These are phyloP conservation scores for Pythium plurisporium DNA, from an alignment of 352 stramenopile species.

Conservation along the genomic window DNA sequence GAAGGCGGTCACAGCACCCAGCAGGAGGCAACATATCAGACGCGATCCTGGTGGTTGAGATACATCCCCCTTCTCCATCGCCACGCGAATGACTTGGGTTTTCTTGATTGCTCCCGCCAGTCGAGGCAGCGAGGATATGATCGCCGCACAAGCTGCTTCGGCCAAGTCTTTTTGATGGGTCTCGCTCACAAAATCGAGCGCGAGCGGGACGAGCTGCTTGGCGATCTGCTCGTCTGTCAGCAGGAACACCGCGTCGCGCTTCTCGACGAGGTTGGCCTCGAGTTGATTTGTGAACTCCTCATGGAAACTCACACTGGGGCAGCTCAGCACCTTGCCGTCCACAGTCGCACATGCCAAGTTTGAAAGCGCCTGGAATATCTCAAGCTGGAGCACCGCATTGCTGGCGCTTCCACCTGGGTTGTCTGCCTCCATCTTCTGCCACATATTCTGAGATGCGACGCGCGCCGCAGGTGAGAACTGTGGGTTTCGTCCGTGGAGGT, in stretches of 20 bases:
- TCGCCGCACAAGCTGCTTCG: constrained; percentile 49
- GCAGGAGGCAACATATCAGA: constrained; percentile 69
- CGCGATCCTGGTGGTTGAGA: constrained; percentile 71
- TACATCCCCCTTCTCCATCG: constrained; percentile 81
- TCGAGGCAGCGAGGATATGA: constrained; percentile 58
- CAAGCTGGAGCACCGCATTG: constrained; percentile 34
- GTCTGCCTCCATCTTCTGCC: constrained; percentile 69
- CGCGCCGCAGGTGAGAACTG: not conserved
- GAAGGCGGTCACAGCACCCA: constrained; percentile 68
- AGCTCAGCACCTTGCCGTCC: constrained; percentile 64
- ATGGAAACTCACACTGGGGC: constrained; percentile 49
- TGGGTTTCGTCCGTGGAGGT: no score
- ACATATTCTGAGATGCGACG: constrained; percentile 16
- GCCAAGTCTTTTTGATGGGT: constrained; percentile 78
- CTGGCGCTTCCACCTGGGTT: constrained; percentile 15
- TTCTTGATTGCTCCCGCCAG: constrained; percentile 65
- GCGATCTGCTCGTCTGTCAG: constrained; percentile 70
- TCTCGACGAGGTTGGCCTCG: constrained; percentile 42
- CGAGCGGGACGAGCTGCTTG: constrained; percentile 68
- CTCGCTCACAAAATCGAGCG: constrained; percentile 67
- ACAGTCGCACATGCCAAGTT: constrained; percentile 57
- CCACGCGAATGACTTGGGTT: constrained; percentile 80
- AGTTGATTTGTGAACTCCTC: constrained; percentile 59
- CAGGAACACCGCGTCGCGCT: constrained; percentile 58
- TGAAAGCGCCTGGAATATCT: constrained; percentile 59